A percentile compares a stretch with the other conserved stretches of the same genome.
Evolutionary conservation across 1,284 basidiomycete species (phyloP).

Genomic region (Leccinum griseonigrum): DNA sequence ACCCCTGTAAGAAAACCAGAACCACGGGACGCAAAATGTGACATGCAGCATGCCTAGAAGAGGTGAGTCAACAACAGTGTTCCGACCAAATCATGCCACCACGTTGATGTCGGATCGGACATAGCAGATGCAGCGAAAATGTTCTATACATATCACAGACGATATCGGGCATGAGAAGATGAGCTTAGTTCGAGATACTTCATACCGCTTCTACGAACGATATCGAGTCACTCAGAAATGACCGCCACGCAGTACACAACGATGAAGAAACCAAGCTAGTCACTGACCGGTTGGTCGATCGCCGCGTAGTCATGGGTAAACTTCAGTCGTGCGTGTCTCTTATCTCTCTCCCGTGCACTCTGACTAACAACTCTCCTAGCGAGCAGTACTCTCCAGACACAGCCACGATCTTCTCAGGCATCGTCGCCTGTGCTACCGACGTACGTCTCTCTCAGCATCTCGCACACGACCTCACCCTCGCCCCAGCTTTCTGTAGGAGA

Average conservation of each 20-base stretch:
- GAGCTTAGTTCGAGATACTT: no score
- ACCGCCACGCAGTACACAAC: constrained; percentile 16
- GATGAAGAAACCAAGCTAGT: constrained; percentile 34
- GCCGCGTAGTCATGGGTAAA: constrained; percentile 56
- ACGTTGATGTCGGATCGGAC: no score
- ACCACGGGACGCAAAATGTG: no score
- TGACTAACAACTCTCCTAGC: constrained; percentile 28
- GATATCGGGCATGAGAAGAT: no score
- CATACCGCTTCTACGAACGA: no score
- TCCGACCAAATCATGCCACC: no score
- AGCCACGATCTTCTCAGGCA: constrained; percentile 76
- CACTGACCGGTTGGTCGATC: constrained; percentile 68
- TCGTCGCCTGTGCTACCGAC: constrained; percentile 68
- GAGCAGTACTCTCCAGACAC: constrained; percentile 69
- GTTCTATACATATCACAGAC: no score
- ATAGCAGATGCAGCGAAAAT: no score
- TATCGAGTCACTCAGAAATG: no score
- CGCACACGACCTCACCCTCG: constrained; percentile 1
- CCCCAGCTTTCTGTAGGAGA: constrained; percentile 57
- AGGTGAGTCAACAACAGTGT: no score
- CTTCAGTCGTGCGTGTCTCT: constrained; percentile 48
- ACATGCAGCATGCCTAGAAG: no score
- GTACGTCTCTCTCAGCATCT: constrained; percentile 33
- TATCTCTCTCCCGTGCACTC: background rate
- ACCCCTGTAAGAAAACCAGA: no score